Conservation (phyloP, 192 early-diverging fungal genomes). For the Entophlyctis helioformis region DNA sequence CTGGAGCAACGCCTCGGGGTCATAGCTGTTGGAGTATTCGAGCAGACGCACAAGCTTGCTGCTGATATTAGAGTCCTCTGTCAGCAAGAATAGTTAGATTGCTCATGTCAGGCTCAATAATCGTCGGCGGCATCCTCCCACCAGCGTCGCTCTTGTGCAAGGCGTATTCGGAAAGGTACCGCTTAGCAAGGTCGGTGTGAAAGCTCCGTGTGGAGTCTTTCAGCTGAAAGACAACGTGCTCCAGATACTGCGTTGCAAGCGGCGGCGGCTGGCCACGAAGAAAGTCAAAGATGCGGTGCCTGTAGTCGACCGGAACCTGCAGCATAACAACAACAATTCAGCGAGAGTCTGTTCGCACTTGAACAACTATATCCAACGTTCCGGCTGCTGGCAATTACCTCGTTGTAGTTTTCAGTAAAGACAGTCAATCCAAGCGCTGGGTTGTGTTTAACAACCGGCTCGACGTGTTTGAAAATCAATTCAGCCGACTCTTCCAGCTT, state of each 20-base stretch:
- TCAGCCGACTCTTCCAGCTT: conserved; percentile 59
- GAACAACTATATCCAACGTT: background rate
- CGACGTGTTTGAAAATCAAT: conserved; percentile 70
- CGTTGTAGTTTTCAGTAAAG: conserved; percentile 36
- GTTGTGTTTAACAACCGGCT: conserved; percentile 63
- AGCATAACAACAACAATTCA: background rate
- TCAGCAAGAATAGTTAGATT: background rate
- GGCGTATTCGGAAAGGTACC: conserved; percentile 65
- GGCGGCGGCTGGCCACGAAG: conserved; percentile 53
- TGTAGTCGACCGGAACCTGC: conserved; percentile 12
- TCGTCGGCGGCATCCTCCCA: background rate
- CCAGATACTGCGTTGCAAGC: conserved; percentile 64
- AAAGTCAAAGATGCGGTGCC: conserved; percentile 38
- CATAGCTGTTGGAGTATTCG: conserved; percentile 55
- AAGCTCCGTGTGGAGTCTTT: conserved; percentile 53
- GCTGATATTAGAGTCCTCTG: conserved; percentile 6
- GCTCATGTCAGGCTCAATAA: background rate
- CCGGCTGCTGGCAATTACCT: conserved; percentile 7
- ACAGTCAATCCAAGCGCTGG: conserved; percentile 29
- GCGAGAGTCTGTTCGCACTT: background rate
- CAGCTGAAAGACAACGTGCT: conserved; percentile 65
- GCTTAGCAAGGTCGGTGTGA: conserved; percentile 70
- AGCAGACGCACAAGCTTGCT: conserved; percentile 56
- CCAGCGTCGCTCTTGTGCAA: conserved; percentile 21
- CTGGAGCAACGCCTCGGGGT: conserved; percentile 60